phyloP scores from a whole-genome alignment of 2,329 filamentous ascomycete genomes.

The Trichoderma sp. region DNA sequence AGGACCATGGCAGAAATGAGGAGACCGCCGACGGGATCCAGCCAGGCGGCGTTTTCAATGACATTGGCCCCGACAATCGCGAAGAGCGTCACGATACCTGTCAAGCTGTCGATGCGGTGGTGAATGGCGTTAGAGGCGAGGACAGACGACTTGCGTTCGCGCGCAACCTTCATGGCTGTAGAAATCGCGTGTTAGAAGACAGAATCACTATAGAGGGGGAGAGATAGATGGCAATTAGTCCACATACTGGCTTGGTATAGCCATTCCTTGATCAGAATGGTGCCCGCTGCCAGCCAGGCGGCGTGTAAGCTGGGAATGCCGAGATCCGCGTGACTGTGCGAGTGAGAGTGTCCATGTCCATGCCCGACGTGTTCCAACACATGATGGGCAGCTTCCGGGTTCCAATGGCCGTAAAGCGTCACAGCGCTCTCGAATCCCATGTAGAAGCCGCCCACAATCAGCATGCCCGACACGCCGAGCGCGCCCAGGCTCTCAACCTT shows the following conservation, averaged over 20 bases:
- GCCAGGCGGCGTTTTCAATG: conserved; percentile 81
- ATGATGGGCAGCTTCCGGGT: conserved; percentile 68
- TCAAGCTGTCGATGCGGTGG: conserved; percentile 93
- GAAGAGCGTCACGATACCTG: conserved; percentile 86
- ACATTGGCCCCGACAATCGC: conserved; percentile 90
- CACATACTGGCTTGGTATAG: conserved; percentile 90
- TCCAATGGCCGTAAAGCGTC: conserved; percentile 71
- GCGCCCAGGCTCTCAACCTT: conserved; percentile 98
- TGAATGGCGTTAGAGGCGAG: conserved; percentile 95
- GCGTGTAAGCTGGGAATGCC: conserved; percentile 83
- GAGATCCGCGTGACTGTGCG: conserved; percentile 56
- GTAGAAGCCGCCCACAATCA: conserved; percentile 85
- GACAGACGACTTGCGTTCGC: conserved; percentile 91
- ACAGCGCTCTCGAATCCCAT: conserved; percentile 79
- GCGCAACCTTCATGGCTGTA: conserved; percentile 89
- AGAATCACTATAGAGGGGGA: conserved; percentile 7
- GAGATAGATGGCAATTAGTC: not conserved
- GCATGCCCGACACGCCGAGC: conserved; percentile 86
- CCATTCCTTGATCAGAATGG: conserved; percentile 94
- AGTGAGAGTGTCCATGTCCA: conserved; percentile 55
- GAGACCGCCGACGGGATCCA: conserved; percentile 91
- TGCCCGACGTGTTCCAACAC: conserved; percentile 56
- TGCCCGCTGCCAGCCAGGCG: conserved; percentile 89
- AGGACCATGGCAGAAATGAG: conserved; percentile 93
- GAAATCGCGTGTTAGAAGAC: not conserved